phyloP scores from a whole-genome alignment of 352 stramenopile species.

The Phytophthora tentaculata region DNA sequence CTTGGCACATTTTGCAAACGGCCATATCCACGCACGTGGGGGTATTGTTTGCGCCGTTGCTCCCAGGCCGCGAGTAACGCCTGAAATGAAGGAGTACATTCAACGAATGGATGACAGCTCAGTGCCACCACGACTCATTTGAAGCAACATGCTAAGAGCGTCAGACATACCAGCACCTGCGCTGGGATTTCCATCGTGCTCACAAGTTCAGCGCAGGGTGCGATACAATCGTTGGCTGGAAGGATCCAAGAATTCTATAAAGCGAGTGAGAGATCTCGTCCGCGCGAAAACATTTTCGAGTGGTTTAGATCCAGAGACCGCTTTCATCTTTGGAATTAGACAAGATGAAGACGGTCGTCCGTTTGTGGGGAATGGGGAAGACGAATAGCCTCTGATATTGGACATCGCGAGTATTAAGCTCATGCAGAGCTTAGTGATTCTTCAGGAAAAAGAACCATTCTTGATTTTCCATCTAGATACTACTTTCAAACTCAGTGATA shows the following conservation, averaged over 20 bases:
- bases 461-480: constrained; percentile 4
- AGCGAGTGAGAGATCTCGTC: background rate
- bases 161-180: background rate
- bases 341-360: background rate
- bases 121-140: background rate
- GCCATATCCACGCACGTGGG: background rate
- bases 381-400: background rate
- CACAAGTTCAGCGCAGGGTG: background rate
- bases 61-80: background rate
- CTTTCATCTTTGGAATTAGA: background rate
- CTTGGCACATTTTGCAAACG: background rate
- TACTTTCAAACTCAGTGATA: constrained; percentile 17
- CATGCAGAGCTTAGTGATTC: background rate
- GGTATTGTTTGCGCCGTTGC: background rate
- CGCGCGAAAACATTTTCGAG: background rate
- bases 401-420: background rate
- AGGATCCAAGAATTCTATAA: background rate
- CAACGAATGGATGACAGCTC: background rate
- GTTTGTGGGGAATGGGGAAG: background rate
- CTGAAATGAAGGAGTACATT: background rate
- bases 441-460: background rate
- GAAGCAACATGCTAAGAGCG: background rate
- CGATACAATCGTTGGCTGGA: background rate
- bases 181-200: background rate
- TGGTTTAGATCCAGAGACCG: background rate